phyloP scores from a whole-genome alignment of 345 rosid species.

The Hibiscus trionum region DNA sequence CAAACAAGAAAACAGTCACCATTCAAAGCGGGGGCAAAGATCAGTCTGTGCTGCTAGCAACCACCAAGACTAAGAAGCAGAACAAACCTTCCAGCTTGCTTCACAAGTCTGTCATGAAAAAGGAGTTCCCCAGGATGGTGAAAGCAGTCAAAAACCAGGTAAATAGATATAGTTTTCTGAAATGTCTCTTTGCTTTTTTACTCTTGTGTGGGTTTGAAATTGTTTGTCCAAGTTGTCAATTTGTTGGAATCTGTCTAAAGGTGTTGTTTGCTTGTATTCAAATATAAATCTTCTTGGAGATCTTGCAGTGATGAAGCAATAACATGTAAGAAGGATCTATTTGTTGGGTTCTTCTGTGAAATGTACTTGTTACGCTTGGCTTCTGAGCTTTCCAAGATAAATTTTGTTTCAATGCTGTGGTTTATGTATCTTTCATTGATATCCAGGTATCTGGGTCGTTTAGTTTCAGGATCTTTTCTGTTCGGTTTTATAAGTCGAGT shows the following conservation, averaged over 20 bases:
- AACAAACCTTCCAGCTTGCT: slow-evolving; percentile 55
- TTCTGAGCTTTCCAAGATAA: too few relatives aligned
- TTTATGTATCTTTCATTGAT: too few relatives aligned
- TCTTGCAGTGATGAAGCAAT: slow-evolving; percentile 42
- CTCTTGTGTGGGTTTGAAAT: neutral
- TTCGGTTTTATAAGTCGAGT: too few relatives aligned
- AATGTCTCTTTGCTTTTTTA: neutral
- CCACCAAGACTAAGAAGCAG: slow-evolving; percentile 82
- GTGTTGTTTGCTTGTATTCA: neutral
- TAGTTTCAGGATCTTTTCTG: too few relatives aligned
- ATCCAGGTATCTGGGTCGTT: too few relatives aligned
- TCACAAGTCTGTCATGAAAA: slow-evolving; percentile 59
- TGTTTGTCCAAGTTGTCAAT: neutral
- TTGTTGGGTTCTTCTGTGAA: too few relatives aligned
- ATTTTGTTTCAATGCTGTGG: too few relatives aligned
- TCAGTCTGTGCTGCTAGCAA: slow-evolving; percentile 55
- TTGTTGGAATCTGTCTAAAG: neutral
- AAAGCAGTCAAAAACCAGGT: slow-evolving; percentile 67
- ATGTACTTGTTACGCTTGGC: too few relatives aligned
- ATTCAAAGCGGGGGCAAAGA: slow-evolving; percentile 67
- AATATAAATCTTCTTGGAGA: neutral
- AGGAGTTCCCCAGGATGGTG: slow-evolving; percentile 71
- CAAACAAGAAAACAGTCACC: slow-evolving; percentile 77
- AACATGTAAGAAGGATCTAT: slow-evolving; percentile 31
- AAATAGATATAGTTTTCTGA: neutral